Evolutionary conservation across 768 basidiomycete genomes (phyloP).

Genomic region (Lentinula edodes): DNA sequence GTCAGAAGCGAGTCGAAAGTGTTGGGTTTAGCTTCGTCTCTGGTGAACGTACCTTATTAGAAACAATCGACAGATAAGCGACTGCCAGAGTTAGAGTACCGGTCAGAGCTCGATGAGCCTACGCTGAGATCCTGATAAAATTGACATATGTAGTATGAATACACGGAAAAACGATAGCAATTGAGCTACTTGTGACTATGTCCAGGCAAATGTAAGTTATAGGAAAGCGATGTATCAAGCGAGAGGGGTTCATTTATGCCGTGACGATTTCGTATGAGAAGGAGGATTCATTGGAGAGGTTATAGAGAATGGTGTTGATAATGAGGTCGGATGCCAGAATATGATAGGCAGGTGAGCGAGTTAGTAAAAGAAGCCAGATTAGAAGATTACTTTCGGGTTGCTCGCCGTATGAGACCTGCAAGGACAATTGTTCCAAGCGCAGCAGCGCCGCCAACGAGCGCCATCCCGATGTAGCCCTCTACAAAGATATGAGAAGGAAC

Average conservation of each 20-base stretch:
- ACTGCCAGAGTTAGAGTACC: too few species aligned
- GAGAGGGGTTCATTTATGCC: background rate
- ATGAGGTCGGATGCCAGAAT: background rate
- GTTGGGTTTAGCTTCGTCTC: too few species aligned
- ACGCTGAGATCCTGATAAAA: background rate
- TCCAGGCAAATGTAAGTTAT: background rate
- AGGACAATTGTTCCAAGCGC: slow-evolving; percentile 75
- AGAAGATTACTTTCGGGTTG: slow-evolving; percentile 43
- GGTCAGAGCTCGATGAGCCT: too few species aligned
- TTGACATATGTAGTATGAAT: background rate
- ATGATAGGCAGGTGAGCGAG: slow-evolving; percentile 6
- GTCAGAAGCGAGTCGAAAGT: too few species aligned
- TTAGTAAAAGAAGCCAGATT: slow-evolving; percentile 1
- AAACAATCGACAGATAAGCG: too few species aligned
- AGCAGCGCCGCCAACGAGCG: slow-evolving; percentile 84
- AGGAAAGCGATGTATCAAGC: background rate
- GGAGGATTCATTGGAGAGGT: too few species aligned
- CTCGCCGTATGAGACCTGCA: slow-evolving; percentile 82
- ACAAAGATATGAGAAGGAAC: slow-evolving; percentile 6
- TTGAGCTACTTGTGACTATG: slow-evolving; percentile 3
- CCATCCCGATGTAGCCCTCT: slow-evolving; percentile 99
- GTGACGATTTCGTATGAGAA: background rate
- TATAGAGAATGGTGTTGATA: background rate
- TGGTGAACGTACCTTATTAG: too few species aligned
- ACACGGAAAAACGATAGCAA: background rate